Evolutionary conservation across 176 grass and related monocot genomes (phyloP), one percentile per base, ranked within the genome.

Genomic region (Oryza nivara): DNA sequence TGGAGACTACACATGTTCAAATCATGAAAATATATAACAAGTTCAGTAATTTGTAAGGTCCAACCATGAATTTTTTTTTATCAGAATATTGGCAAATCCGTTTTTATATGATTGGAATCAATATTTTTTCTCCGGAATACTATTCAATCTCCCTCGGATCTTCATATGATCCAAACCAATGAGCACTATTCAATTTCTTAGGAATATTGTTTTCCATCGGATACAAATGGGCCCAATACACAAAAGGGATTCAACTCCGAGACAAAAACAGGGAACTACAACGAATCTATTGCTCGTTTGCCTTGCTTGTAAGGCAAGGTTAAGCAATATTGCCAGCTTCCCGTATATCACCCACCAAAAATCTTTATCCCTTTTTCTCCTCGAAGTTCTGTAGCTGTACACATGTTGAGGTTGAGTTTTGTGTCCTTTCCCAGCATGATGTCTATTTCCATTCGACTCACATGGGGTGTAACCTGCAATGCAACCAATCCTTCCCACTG

Each of bases 301-400:
- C 49, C 82, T 89, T 76, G 77, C 72, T 69, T 85, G 16, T 30
- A 80, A 85, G 72, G 48, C 64, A 75, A 89, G 87, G 47, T 32
- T 15, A 83, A 61, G 63, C 47, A 75, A 54, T 60, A 20, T 20
- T 48, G 7, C 11, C 2, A 77, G 66, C 49, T 11, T 32, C 49
- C 19, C 54, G 1, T 17, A 56, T 28, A 56, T 28, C 58, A 58
- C 56, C 46, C 17, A 13, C 19, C 48, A 67, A 60, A 61, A 67
- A 35, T 11, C 17, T 44, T 28, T n/a, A 20, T n/a, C 6, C 5
- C 8, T 56, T 17, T 19, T 2, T 5, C 4, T 7, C 8, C 34
- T 20, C 7, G 28, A 41, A 41, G 12, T 19, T 11, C 23, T 6
- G 41, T 78, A 28, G 17, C 32, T 26, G 8, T 6, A 63, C 63